A percentile compares a stretch with the other conserved stretches of the same genome.
phyloP scores from a whole-genome alignment of 495 filamentous ascomycete genomes.

The Hyaloscypha hepaticicola region DNA sequence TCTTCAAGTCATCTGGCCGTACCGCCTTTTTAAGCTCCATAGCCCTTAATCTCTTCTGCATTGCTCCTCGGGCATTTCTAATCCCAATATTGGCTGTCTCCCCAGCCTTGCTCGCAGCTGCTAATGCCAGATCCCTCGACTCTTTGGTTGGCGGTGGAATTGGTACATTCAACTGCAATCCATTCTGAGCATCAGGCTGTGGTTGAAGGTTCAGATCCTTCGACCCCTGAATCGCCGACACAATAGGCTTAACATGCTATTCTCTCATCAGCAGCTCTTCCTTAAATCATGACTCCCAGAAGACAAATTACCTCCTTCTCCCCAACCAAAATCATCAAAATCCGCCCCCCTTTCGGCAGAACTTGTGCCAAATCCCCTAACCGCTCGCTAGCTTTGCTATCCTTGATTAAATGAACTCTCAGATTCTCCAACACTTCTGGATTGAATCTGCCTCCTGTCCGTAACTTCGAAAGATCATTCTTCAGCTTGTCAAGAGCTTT shows the following conservation, averaged over 20 bases:
- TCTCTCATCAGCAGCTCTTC: constrained; percentile 22
- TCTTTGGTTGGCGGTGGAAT: constrained; percentile 70
- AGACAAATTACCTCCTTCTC: constrained; percentile 55
- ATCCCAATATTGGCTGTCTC: constrained; percentile 55
- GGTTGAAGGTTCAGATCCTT: constrained; percentile 68
- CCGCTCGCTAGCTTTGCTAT: constrained; percentile 49
- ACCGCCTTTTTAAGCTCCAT: constrained; percentile 56
- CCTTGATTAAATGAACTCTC: constrained; percentile 58
- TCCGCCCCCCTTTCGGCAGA: constrained; percentile 67
- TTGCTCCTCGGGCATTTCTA: constrained; percentile 53
- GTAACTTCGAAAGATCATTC: constrained; percentile 64
- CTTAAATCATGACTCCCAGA: constrained; percentile 24
- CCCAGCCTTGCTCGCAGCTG: constrained; percentile 57
- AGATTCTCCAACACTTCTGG: constrained; percentile 64
- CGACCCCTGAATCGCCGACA: constrained; percentile 66
- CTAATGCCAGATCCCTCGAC: constrained; percentile 51
- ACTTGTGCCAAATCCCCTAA: constrained; percentile 76
- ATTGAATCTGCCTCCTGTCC: constrained; percentile 66
- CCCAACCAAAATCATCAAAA: constrained; percentile 61
- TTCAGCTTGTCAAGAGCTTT: constrained; percentile 55
- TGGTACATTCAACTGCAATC: constrained; percentile 67
- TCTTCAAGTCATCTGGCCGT: constrained; percentile 64
- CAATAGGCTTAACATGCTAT: constrained; percentile 68
- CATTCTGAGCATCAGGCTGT: constrained; percentile 64
- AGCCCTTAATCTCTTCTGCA: constrained; percentile 65